Evolutionary conservation across 2,329 filamentous ascomycete species (phyloP).

Genomic region (Blumeriella jaapii): DNA sequence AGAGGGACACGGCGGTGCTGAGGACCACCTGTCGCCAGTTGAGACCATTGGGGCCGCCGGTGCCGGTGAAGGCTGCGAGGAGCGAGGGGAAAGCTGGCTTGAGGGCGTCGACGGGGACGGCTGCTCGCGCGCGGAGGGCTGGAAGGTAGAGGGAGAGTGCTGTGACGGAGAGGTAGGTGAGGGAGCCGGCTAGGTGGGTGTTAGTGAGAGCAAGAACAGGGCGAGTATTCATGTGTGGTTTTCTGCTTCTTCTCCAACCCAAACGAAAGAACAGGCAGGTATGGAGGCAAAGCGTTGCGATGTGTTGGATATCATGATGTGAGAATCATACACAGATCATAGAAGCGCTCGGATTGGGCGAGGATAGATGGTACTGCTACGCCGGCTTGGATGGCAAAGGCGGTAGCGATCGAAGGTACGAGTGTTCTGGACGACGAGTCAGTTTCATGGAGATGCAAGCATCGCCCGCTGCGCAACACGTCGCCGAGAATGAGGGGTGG

Average conservation of each 20-base stretch:
- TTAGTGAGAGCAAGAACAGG: background rate
- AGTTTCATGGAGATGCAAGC: background rate
- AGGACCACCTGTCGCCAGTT: conserved; percentile 52
- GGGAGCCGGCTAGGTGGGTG: conserved; percentile 39
- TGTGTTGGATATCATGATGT: background rate
- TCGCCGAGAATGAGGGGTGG: background rate
- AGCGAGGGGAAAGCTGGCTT: conserved; percentile 37
- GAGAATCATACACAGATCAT: conserved; percentile 37
- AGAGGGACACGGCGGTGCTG: conserved; percentile 44
- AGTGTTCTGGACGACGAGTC: conserved; percentile 32
- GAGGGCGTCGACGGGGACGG: conserved; percentile 32
- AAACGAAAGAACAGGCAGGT: background rate
- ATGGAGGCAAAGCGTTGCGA: background rate
- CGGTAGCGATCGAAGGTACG: conserved; percentile 48
- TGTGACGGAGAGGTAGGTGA: conserved; percentile 55
- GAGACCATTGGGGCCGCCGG: conserved; percentile 31
- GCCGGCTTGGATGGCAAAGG: conserved; percentile 50
- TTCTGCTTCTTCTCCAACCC: too few relatives aligned
- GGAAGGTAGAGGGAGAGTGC: conserved; percentile 51
- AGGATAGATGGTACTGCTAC: conserved; percentile 51
- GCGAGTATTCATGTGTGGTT: background rate
- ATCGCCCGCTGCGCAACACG: background rate
- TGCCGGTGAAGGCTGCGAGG: conserved; percentile 33
- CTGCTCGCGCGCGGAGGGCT: conserved; percentile 40
- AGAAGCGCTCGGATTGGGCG: conserved; percentile 52